Base-by-base conservation (phyloP, 176 grass and related monocot genomes). In the Musa itinerans region DNA sequence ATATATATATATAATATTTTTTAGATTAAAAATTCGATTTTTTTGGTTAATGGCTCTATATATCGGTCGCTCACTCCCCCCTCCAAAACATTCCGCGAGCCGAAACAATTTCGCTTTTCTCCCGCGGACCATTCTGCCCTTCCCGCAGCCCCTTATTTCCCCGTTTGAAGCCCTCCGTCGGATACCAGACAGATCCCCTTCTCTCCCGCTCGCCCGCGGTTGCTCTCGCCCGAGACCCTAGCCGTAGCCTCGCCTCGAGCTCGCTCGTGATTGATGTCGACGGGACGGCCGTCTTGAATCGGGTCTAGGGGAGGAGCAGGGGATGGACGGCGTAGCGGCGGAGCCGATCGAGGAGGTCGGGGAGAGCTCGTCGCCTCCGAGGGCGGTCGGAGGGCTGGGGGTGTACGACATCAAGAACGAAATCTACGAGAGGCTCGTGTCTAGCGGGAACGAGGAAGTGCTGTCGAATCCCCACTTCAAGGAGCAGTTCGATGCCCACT, bases 321-420 rank as follows among this genome's bases (percentile, higher is more conserved):
- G 67, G 62, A 78, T 75, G 65, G 76, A 27, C 6, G 71, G 14
- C 13, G 79, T 64, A 24, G 82, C 52, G 8, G 79, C 23, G 14
- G 89, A 78, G n/a, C 82, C 74, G 77, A 81, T 93, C 16, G 90
- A 84, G 81, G 95, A 99, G 85, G 87, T 94, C 59, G 95, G 95
- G 26, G 95, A 99, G 90, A 99, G 90, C 77, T 93, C 84, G 1
- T 99, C 95, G 19, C 95, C 90, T 52, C 88, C 90, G 17, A 78
- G 63, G 2, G 62, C 69, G 54, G 73, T 78, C 2, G 92, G 81
- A 70, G 77, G 75, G 59, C 25, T 2, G 76, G 73, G 50, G 76
- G n/a, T 61, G 24, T 52, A 73, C 69, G 83, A 81, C 80, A 81
- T 91, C 80, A 76, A 75, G 82, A 73, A 20, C 63, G 78, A 83